Evolutionary conservation across 768 basidiomycete species (phyloP).

Genomic region (Daedalea quercina): DNA sequence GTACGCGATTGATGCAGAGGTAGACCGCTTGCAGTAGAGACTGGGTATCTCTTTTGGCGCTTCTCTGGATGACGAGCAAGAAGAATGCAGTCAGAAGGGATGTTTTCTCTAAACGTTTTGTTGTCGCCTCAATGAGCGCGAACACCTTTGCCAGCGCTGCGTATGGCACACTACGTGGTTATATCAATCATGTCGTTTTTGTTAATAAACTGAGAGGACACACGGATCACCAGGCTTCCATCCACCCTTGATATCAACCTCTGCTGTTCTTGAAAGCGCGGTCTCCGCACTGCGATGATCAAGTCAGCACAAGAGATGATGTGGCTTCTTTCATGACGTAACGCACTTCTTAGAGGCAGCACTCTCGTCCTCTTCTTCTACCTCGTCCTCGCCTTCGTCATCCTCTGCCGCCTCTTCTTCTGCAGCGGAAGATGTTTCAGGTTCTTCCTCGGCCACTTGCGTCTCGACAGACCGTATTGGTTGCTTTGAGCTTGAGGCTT

Average conservation of each 20-base stretch:
- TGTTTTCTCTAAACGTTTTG: constrained; percentile 91
- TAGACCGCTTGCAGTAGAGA: constrained; percentile 88
- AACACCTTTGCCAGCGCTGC: constrained; percentile 88
- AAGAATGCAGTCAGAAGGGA: constrained; percentile 85
- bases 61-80: constrained; percentile 82
- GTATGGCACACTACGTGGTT: constrained; percentile 72
- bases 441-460: not conserved
- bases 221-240: constrained; percentile 86
- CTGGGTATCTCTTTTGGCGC: constrained; percentile 64
- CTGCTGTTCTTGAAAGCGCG: constrained; percentile 48
- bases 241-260: constrained; percentile 73
- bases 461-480: not conserved
- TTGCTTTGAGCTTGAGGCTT: not conserved
- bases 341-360: constrained; percentile 63
- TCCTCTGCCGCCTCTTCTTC: constrained; percentile 13
- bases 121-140: constrained; percentile 85
- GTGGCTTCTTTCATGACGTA: too few species aligned
- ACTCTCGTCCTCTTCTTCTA: constrained; percentile 38
- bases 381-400: constrained; percentile 25
- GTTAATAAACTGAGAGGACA: constrained; percentile 23
- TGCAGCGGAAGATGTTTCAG: not conserved
- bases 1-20: constrained; percentile 91
- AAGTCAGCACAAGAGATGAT: too few species aligned
- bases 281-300: constrained; percentile 55
- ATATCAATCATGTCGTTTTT: not conserved